Evolutionary conservation across 768 basidiomycete genomes (phyloP).

Genomic region (Exidia glandulosa): DNA sequence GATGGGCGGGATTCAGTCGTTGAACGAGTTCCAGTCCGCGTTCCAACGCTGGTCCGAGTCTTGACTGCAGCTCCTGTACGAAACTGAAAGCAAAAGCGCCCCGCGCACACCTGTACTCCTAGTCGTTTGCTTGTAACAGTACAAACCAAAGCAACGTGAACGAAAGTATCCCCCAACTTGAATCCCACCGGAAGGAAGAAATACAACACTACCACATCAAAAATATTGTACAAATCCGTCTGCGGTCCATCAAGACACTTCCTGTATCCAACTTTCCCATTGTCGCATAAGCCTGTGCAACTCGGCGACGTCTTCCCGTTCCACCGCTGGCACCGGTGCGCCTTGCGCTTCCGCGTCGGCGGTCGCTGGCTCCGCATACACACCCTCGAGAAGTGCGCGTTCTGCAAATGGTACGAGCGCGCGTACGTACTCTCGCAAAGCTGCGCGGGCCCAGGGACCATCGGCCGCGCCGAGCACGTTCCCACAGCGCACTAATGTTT

Average conservation of each 20-base stretch:
- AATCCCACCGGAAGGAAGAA: too few species aligned
- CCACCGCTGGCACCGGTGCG: not conserved
- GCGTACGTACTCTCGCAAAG: constrained; percentile 45
- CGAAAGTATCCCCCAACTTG: too few species aligned
- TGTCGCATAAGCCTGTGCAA: not conserved
- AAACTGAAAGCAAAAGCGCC: too few species aligned
- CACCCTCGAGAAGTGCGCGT: constrained; percentile 62
- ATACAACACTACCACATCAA: not conserved
- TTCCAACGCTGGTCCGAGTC: too few species aligned
- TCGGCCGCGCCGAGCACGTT: constrained; percentile 16
- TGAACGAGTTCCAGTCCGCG: too few species aligned
- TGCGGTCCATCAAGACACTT: not conserved
- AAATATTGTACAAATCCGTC: not conserved
- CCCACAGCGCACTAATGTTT: constrained; percentile 36
- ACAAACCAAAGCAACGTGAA: too few species aligned
- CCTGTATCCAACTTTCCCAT: not conserved
- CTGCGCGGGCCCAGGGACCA: constrained; percentile 28
- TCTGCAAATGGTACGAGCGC: constrained; percentile 62
- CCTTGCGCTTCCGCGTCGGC: not conserved
- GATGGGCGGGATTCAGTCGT: too few species aligned
- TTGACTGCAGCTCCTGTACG: too few species aligned
- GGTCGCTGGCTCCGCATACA: constrained; percentile 29
- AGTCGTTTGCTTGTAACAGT: too few species aligned
- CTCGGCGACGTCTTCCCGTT: not conserved
- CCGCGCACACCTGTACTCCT: too few species aligned